phyloP scores from a whole-genome alignment of 176 grass and related monocot species.

The Oryza rufipogon region DNA sequence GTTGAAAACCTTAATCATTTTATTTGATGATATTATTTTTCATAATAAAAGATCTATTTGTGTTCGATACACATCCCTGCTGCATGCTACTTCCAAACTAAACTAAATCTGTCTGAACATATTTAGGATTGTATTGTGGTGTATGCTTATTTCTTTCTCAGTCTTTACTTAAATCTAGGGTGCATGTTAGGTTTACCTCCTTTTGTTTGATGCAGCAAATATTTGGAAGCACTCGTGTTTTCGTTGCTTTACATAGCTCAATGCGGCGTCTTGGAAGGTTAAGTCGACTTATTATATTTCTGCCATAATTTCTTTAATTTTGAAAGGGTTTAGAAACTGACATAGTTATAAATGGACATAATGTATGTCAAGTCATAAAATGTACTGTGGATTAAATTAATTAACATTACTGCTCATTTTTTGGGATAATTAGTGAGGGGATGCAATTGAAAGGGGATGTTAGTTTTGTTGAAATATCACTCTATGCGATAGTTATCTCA shows the following conservation, averaged over 20 bases:
- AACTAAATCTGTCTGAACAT: slow-evolving; percentile 7
- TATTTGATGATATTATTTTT: slow-evolving; percentile 10
- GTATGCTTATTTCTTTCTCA: neutral
- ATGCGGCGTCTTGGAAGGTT: slow-evolving; percentile 81
- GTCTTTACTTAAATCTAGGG: slow-evolving; percentile 10
- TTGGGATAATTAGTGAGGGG: neutral
- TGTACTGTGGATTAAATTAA: slow-evolving; percentile 2
- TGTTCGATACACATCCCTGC: neutral
- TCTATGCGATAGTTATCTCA: neutral
- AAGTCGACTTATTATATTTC: slow-evolving; percentile 32
- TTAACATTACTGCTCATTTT: slow-evolving; percentile 5
- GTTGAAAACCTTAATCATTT: slow-evolving; percentile 20
- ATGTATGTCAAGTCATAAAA: slow-evolving; percentile 19
- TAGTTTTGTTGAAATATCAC: slow-evolving; percentile 28
- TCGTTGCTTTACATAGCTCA: slow-evolving; percentile 88
- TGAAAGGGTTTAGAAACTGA: slow-evolving; percentile 17
- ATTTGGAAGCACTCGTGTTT: slow-evolving; percentile 81
- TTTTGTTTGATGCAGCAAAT: slow-evolving; percentile 68
- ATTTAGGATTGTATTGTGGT: slow-evolving; percentile 2
- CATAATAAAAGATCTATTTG: neutral
- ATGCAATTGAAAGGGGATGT: neutral
- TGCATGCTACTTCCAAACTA: slow-evolving; percentile 28
- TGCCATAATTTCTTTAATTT: slow-evolving; percentile 13
- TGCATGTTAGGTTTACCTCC: slow-evolving; percentile 29
- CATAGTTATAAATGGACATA: slow-evolving; percentile 32